phyloP scores from a whole-genome alignment of 2,329 filamentous ascomycete genomes.

The Apiospora pterosperma region DNA sequence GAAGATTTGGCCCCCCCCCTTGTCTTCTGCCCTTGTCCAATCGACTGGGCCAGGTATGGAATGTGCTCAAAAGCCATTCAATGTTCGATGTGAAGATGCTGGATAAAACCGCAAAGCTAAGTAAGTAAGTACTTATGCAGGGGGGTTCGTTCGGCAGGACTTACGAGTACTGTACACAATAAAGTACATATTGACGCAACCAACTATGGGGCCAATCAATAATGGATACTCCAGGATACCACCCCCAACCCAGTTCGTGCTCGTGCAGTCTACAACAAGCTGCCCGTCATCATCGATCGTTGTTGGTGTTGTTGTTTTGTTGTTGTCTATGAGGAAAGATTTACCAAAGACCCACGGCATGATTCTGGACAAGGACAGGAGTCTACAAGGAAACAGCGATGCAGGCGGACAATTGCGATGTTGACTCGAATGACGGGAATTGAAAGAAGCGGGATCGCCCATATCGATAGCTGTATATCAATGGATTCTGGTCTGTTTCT shows the following conservation, averaged over 20 bases:
- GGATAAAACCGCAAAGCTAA: not conserved
- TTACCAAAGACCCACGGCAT: too few species aligned
- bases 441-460: not conserved
- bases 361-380: not conserved
- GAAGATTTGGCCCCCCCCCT: not conserved
- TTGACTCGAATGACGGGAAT: not conserved
- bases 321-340: too few species aligned
- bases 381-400: not conserved
- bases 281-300: too few species aligned
- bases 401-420: not conserved
- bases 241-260: not conserved
- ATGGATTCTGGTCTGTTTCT: constrained; percentile 1
- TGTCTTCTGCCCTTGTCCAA: too few species aligned
- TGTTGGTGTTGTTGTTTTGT: not conserved
- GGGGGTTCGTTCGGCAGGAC: constrained; percentile 1
- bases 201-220: constrained; percentile 1
- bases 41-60: not conserved
- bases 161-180: too few species aligned
- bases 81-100: not conserved
- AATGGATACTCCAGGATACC: not conserved
- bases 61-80: not conserved
- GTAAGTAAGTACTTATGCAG: too few species aligned
- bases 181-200: constrained; percentile 3
- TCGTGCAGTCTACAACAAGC: not conserved
- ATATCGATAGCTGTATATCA: constrained; percentile 2